Percentiles rank a stretch among this genome's conserved stretches.
These are phyloP conservation scores for Trichoderma sp. DNA, from an alignment of 2,329 filamentous ascomycete genomes.

Conservation along the genomic window DNA sequence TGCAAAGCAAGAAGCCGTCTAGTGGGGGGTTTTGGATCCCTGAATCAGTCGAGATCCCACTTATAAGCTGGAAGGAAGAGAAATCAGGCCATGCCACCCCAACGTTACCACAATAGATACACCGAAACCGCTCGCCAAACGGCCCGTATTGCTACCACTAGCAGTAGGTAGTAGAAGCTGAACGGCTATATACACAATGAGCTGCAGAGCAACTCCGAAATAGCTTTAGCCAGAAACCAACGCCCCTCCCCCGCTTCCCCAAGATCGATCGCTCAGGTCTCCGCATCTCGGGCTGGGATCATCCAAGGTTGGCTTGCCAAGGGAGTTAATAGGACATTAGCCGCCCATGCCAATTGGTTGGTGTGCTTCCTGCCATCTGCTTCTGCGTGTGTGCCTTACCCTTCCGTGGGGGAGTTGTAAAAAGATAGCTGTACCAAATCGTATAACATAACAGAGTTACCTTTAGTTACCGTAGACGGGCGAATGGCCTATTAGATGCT, in stretches of 20 bases:
- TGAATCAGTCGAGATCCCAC: slow-evolving; percentile 1
- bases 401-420: background rate
- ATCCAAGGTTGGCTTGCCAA: background rate
- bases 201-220: background rate
- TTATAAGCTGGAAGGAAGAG: background rate
- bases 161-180: background rate
- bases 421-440: slow-evolving; percentile 11
- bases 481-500: background rate
- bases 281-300: slow-evolving; percentile 20
- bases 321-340: background rate
- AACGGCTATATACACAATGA: background rate
- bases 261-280: slow-evolving; percentile 21
- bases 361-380: background rate
- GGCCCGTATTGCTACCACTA: background rate
- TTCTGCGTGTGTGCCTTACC: background rate
- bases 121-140: slow-evolving; percentile 4
- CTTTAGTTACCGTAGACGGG: background rate
- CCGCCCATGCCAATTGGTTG: background rate
- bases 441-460: slow-evolving; percentile 14
- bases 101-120: background rate
- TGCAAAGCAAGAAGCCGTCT: background rate
- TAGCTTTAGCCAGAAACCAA: background rate
- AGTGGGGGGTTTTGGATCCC: background rate
- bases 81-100: background rate
- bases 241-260: slow-evolving; percentile 15